Evolutionary conservation across 225 moss, liverwort and hornwort genomes (phyloP).

Genomic region (Bryum argenteum): DNA sequence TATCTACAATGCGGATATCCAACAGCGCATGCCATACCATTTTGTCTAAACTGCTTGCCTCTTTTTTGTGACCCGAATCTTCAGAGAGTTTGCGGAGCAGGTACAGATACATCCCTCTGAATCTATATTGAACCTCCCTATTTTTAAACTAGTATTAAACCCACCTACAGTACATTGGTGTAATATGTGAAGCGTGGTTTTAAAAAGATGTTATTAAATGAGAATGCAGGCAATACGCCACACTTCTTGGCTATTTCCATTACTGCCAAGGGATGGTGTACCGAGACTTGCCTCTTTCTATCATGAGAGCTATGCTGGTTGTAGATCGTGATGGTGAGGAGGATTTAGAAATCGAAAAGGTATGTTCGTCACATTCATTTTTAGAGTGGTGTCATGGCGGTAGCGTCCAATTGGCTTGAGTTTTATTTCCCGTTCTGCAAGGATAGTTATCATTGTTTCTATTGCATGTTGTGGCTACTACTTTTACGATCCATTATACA

Average conservation of each 20-base stretch:
- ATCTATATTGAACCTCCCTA: conserved; percentile 1
- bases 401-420: conserved; percentile 12
- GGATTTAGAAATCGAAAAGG: conserved; percentile 93
- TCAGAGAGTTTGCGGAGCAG: conserved; percentile 94
- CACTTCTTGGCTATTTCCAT: conserved; percentile 89
- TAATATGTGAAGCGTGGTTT: conserved; percentile 15
- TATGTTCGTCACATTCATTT: conserved; percentile 22
- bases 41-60: conserved; percentile 81
- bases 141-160: conserved; percentile 13
- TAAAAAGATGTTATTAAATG: conserved; percentile 25
- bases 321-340: conserved; percentile 96
- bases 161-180: conserved; percentile 1
- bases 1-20: conserved; percentile 92
- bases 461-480: conserved; percentile 14
- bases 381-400: conserved; percentile 5
- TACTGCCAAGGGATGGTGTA: conserved; percentile 99
- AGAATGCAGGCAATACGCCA: conserved; percentile 85
- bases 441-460: conserved; percentile 14
- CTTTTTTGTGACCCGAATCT: conserved; percentile 80
- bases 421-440: conserved; percentile 21
- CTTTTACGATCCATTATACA: conserved; percentile 8
- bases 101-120: conserved; percentile 44
- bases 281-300: conserved; percentile 90
- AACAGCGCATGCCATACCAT: conserved; percentile 94
- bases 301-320: conserved; percentile 92